These are phyloP conservation scores for Mortierella sp. DNA, from an alignment of 371 early-diverging fungal species.

Conservation along the genomic window DNA sequence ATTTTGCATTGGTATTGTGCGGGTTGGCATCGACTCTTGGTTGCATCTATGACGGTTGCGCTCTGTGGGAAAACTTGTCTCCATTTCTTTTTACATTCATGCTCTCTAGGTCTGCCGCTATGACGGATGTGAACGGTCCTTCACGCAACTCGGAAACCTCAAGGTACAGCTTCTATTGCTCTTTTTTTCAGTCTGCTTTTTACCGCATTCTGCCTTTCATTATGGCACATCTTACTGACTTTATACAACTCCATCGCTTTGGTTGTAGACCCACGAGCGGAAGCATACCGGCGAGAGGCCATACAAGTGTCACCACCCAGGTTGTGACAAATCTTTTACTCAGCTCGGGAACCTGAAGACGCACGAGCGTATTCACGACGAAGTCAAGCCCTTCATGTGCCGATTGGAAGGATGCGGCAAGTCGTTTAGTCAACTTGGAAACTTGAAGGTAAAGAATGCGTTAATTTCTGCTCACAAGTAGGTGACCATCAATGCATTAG, in stretches of 20 bases:
- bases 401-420: slow-evolving; percentile 68
- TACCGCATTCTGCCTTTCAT: slow-evolving; percentile 8
- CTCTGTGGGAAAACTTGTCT: slow-evolving; percentile 8
- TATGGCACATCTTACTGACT: slow-evolving; percentile 18
- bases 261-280: slow-evolving; percentile 73
- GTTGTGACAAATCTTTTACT: slow-evolving; percentile 80
- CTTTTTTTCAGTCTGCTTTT: background rate
- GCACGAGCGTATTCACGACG: slow-evolving; percentile 80
- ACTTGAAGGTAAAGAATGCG: slow-evolving; percentile 61
- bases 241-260: background rate
- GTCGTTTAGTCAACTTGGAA: slow-evolving; percentile 76
- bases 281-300: slow-evolving; percentile 80
- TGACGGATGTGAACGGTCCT: slow-evolving; percentile 63
- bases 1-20: slow-evolving; percentile 34
- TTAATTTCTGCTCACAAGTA: background rate
- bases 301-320: slow-evolving; percentile 69
- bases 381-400: slow-evolving; percentile 79
- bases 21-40: slow-evolving; percentile 32
- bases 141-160: slow-evolving; percentile 73
- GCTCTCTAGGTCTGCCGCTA: slow-evolving; percentile 49
- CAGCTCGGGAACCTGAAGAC: slow-evolving; percentile 88
- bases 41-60: slow-evolving; percentile 25
- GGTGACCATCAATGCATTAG: background rate
- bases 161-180: slow-evolving; percentile 58
- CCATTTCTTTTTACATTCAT: slow-evolving; percentile 7